phyloP scores from a whole-genome alignment of 192 early-diverging fungal species.

The Backusella liffmaniae region DNA sequence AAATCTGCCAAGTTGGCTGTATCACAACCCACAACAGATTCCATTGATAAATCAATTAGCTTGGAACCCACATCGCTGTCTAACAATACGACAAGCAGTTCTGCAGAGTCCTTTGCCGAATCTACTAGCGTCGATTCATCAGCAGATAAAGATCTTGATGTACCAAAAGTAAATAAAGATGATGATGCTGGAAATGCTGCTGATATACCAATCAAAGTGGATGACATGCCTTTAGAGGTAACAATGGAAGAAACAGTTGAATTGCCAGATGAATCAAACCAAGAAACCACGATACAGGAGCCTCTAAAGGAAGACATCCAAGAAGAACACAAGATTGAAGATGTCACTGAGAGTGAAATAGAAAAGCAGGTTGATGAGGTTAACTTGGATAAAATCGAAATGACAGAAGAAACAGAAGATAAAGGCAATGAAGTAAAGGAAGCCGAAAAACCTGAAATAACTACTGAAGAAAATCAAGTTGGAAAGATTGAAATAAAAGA shows the following conservation, averaged over 20 bases:
- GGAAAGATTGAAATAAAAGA: not conserved
- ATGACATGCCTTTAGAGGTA: not conserved
- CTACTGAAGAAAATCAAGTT: not conserved
- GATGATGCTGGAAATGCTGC: not conserved
- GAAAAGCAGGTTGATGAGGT: not conserved
- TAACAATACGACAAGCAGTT: slow-evolving; percentile 9
- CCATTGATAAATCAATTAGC: not conserved
- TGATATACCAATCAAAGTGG: not conserved
- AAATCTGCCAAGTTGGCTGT: not conserved
- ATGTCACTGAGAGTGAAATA: not conserved
- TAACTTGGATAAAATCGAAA: not conserved
- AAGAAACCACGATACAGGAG: not conserved
- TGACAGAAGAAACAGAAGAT: not conserved
- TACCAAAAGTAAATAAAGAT: not conserved
- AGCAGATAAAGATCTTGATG: not conserved
- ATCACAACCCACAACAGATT: not conserved
- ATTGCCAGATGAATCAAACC: not conserved
- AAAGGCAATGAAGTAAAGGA: not conserved
- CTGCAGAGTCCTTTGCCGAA: not conserved
- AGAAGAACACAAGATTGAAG: not conserved
- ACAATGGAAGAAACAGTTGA: not conserved
- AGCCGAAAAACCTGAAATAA: not conserved
- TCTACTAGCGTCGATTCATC: not conserved
- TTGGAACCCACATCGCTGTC: not conserved
- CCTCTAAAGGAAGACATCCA: too few species aligned